Base-by-base conservation (phyloP, 257 asterid genomes). In the Parsonsia alboflavescens region DNA sequence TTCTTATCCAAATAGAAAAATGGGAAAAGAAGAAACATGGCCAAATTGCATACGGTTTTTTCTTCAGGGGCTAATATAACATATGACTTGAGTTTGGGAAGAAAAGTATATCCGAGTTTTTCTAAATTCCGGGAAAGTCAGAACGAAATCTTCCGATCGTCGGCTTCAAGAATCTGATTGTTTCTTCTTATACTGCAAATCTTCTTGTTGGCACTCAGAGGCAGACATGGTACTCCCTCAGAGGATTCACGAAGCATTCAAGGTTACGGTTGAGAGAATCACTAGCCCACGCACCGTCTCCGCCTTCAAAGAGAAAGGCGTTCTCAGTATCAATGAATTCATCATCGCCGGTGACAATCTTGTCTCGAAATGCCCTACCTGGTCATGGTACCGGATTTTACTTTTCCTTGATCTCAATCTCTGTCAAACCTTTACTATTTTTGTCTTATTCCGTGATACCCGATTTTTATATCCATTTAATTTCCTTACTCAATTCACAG, bases 281-380 rank as follows among this genome's bases (percentile, higher is more conserved):
- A 90, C 99, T 9, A 89, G 83, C 76, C 93, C 91, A 64, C 91
- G 99, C 73, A 95, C 98, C 69, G 97, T 92, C 62, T 92, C 99
- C 28, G 99, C 97, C 72, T 95, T 92, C 88, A 95, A 92, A 80
- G 99, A 92, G 75, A 95, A 92, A 78, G 99, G 99, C 63, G 98
- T 95, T 53, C 96, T 95, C 62, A 95, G 96, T 89, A 82, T 90
- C 88, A 86, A 82, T 70, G 99, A 95, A 82, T 95, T 95, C 81
- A 78, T 92, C 79, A 75, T 89, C 81, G 99, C 99, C 80, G 99
- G 99, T 45, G 99, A 95, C 73, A 95, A 95, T 76, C 99, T 92
- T 68, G 99, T 95, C 81, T 87, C 98, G 68, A 95, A 95, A 81
- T 95, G 98, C 83, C 98, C 99, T 22, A 95, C 99, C 39, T 95